Base-by-base conservation (phyloP, 2,329 filamentous ascomycete species). In the Sarocladiaceae sp. region DNA sequence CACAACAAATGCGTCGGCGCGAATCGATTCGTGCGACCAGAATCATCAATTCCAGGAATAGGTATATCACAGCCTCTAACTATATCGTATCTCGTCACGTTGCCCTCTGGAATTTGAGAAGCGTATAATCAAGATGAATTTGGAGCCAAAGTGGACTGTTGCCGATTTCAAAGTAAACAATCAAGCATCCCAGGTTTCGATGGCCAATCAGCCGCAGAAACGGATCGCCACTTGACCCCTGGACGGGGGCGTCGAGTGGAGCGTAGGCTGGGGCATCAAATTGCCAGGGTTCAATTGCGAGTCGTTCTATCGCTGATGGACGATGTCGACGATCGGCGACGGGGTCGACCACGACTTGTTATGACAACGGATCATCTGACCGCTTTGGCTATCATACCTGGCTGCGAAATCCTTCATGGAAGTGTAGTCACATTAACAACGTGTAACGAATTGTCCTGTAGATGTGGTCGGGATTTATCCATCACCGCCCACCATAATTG, bases 181-280 rank as follows among this genome's bases (percentile, higher is more conserved):
- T 44, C 37, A 20, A 26, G 11, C 10, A 13, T 28, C 22, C 3
- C 15, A 20, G 40, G 3, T 7, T 10, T 48, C 29, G 26, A 33
- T 20, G 22, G 44, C 44, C 44, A 48, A 48, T 48, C 44, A 48
- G 44, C 26, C 44, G 13, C 17, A 28, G 4, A 48, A 15, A 48
- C 15, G 40, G 44, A 48, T 48, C 44, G 44, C 44, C 44, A 48
- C 44, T 48, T 33, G n/a, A 33, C 44, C 44, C 44, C 44, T 48
- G 44, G 44, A 44, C 23, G 22, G 40, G 26, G 44, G 28, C 4
- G 22, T 20, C 10, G 17, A 22, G 44, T 48, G 44, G 44, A 48
- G 44, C 44, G 6, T 26, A n/a, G 17, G n/a, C 31, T 48, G 44
- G 44, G 44, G 44, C 44, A 48, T 31, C 28, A 29, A 48, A 48